Evolutionary conservation across 768 basidiomycete genomes (phyloP).

Genomic region (Cystobasidium ongulense): DNA sequence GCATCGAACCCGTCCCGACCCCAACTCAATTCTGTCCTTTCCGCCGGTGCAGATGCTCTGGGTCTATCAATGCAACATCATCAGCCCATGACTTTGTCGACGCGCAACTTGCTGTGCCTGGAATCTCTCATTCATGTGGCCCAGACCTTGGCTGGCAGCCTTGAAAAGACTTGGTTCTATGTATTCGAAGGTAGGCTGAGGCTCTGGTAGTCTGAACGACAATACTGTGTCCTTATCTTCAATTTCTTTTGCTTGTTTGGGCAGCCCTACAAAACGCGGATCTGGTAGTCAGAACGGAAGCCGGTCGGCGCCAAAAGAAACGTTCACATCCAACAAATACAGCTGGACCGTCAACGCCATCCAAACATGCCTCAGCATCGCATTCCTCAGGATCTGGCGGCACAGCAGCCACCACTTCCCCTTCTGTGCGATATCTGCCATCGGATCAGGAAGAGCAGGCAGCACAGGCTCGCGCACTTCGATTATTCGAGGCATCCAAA

Average conservation of each 20-base stretch:
- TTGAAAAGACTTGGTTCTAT: constrained; percentile 86
- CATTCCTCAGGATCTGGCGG: neutral
- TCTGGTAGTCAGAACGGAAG: constrained; percentile 57
- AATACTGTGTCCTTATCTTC: neutral
- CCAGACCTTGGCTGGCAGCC: constrained; percentile 69
- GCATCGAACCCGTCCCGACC: constrained; percentile 10
- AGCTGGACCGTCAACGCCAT: constrained; percentile 7
- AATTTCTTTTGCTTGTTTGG: too few species aligned
- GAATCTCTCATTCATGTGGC: constrained; percentile 71
- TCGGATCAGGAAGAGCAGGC: constrained; percentile 68
- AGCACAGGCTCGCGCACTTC: constrained; percentile 64
- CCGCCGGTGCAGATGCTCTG: constrained; percentile 45
- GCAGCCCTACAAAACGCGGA: constrained; percentile 81
- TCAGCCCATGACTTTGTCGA: constrained; percentile 55
- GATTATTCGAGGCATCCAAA: constrained; percentile 76
- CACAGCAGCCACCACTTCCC: neutral
- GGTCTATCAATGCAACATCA: constrained; percentile 37
- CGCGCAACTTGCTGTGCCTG: constrained; percentile 82
- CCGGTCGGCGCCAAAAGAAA: constrained; percentile 27
- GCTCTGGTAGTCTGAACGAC: neutral
- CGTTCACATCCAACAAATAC: constrained; percentile 1
- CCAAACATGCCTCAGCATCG: neutral
- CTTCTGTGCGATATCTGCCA: constrained; percentile 47
- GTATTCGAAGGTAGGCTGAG: constrained; percentile 56
- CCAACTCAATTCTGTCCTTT: constrained; percentile 35